Percentiles rank a stretch among this genome's conserved stretches.
These are phyloP conservation scores for Tetrapisispora pingtungensis DNA, from an alignment of 805 yeast species.

Conservation along the genomic window DNA sequence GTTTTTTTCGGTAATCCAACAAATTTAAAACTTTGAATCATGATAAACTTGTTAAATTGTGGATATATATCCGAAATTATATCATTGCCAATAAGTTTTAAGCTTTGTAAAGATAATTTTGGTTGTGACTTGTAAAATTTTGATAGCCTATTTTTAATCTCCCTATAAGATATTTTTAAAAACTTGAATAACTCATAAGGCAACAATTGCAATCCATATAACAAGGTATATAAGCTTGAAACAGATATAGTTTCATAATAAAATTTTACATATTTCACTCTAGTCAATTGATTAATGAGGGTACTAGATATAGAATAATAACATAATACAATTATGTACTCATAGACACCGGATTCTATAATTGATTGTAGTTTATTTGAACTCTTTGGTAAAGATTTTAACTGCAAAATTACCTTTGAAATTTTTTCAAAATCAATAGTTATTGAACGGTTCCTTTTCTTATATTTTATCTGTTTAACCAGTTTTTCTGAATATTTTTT, in stretches of 20 bases:
- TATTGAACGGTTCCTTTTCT: not conserved
- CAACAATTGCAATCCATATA: constrained; percentile 18
- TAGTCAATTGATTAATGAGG: constrained; percentile 11
- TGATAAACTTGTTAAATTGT: constrained; percentile 9
- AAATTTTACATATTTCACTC: constrained; percentile 12
- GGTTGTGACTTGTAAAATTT: not conserved
- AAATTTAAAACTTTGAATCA: constrained; percentile 11
- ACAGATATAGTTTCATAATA: constrained; percentile 12
- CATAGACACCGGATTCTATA: constrained; percentile 5
- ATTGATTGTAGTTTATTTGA: constrained; percentile 2
- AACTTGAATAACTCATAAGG: constrained; percentile 1
- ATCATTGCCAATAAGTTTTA: constrained; percentile 1
- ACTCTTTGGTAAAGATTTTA: constrained; percentile 1
- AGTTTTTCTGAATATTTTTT: constrained; percentile 8
- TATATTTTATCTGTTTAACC: not conserved
- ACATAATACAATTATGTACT: constrained; percentile 15
- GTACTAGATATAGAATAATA: constrained; percentile 15
- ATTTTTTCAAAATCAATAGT: constrained; percentile 4
- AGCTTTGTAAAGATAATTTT: not conserved
- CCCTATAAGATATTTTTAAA: not conserved
- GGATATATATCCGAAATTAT: constrained; percentile 7
- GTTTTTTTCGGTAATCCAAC: constrained; percentile 14
- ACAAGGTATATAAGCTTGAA: constrained; percentile 12
- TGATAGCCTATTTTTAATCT: not conserved
- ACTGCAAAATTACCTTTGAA: constrained; percentile 1